A percentile compares a stretch with the other conserved stretches of the same genome.
Conservation (phyloP, 2,329 filamentous ascomycete species). For the Claviceps sp. region DNA sequence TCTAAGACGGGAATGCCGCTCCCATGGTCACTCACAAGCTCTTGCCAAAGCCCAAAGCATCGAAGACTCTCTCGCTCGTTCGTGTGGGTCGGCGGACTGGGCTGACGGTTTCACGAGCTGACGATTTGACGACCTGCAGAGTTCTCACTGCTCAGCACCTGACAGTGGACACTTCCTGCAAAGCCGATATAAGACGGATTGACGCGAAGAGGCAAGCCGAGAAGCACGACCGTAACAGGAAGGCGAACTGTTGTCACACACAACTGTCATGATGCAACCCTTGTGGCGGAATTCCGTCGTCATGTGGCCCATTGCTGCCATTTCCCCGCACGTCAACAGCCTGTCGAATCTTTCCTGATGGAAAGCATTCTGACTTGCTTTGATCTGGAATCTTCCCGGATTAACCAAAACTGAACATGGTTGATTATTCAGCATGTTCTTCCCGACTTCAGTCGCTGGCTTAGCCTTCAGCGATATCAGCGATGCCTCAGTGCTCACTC, state of each 20-base stretch:
- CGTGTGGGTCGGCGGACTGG: not conserved
- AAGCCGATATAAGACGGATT: too few relatives aligned
- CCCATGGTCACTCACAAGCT: slow-evolving; percentile 52
- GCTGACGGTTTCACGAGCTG: not conserved
- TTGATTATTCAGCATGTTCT: not conserved
- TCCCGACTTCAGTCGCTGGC: slow-evolving; percentile 27
- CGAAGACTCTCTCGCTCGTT: slow-evolving; percentile 20
- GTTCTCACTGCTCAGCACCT: too few relatives aligned
- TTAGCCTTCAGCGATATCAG: slow-evolving; percentile 31
- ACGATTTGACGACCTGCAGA: not conserved
- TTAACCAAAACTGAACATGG: too few relatives aligned
- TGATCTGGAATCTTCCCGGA: not conserved
- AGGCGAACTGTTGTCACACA: too few relatives aligned
- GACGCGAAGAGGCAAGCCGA: too few relatives aligned
- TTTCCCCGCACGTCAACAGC: not conserved
- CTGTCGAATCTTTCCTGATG: not conserved
- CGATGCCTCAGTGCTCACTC: slow-evolving; percentile 31
- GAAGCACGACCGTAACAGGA: too few relatives aligned
- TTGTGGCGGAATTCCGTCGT: too few relatives aligned
- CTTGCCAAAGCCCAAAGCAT: slow-evolving; percentile 51
- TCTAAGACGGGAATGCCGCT: slow-evolving; percentile 54
- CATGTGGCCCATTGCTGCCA: not conserved
- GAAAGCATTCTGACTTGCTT: not conserved
- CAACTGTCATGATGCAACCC: too few relatives aligned
- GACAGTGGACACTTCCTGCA: too few relatives aligned